phyloP scores from a whole-genome alignment of 169 alveolate genomes.

The Neospora caninum region DNA sequence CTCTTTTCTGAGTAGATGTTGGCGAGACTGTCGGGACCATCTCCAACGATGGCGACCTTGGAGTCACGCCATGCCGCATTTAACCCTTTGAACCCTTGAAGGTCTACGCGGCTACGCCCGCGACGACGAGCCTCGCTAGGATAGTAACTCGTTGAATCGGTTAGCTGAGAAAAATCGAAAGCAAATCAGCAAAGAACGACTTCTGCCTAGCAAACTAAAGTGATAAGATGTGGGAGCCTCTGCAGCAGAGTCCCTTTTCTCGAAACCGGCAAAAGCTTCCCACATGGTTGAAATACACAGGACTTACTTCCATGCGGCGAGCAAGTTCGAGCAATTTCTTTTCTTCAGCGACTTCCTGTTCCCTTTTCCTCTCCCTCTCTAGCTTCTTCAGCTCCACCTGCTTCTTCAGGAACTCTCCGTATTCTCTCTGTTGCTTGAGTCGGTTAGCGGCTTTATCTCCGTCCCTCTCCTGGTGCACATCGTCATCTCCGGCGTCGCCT shows the following conservation, averaged over 20 bases:
- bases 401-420: slow-evolving; percentile 9
- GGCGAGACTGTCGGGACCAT: neutral
- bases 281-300: neutral
- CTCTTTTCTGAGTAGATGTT: neutral
- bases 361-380: neutral
- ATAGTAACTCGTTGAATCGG: neutral
- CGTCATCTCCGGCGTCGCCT: neutral
- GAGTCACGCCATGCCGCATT: neutral
- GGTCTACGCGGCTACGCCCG: neutral
- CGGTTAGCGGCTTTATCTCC: neutral
- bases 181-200: no score
- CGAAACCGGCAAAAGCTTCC: neutral
- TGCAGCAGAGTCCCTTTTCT: no score
- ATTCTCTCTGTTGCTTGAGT: neutral
- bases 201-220: no score
- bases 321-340: neutral
- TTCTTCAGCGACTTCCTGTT: neutral
- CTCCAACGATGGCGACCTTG: neutral
- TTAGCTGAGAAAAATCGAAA: neutral
- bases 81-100: neutral
- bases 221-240: no score
- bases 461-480: neutral
- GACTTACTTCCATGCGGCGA: neutral
- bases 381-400: slow-evolving; percentile 17
- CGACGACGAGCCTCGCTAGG: neutral